Conservation (phyloP, 2,329 filamentous ascomycete species). For the Setomelanomma holmii region DNA sequence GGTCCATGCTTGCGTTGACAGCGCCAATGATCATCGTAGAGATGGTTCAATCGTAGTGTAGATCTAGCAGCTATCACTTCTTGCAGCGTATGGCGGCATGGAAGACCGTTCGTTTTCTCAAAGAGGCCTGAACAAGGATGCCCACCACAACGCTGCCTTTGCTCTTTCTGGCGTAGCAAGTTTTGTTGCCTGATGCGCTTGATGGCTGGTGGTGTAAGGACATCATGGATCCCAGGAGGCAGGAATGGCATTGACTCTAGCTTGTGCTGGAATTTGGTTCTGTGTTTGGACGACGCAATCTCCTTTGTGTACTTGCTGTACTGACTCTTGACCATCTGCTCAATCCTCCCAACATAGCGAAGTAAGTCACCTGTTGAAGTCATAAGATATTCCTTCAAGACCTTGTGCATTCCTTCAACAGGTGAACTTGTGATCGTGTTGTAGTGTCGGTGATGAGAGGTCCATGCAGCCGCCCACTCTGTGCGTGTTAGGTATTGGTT, state of each 20-base stretch:
- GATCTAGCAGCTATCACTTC: neutral
- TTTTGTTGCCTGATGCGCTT: conserved; percentile 18
- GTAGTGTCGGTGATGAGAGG: conserved; percentile 12
- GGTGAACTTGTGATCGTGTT: conserved; percentile 15
- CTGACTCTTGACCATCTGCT: conserved; percentile 13
- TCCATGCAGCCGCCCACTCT: conserved; percentile 16
- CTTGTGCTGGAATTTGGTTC: conserved; percentile 3
- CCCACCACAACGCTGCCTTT: conserved; percentile 2
- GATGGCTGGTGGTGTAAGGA: conserved; percentile 14
- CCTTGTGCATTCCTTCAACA: conserved; percentile 18
- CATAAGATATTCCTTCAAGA: conserved; percentile 21
- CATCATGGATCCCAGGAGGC: conserved; percentile 11
- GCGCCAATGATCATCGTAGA: conserved; percentile 4
- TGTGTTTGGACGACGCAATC: conserved; percentile 14
- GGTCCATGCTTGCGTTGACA: conserved; percentile 1
- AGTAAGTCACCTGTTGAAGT: conserved; percentile 14
- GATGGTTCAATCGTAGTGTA: conserved; percentile 2
- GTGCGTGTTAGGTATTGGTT: conserved; percentile 10
- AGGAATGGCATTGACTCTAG: conserved; percentile 12
- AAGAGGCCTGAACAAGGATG: conserved; percentile 7
- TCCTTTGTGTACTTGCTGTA: conserved; percentile 15
- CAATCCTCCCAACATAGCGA: conserved; percentile 9
- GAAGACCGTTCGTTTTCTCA: conserved; percentile 8
- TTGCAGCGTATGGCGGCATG: neutral
- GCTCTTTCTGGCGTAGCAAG: conserved; percentile 16